A percentile compares a stretch with the other conserved stretches of the same genome.
Evolutionary conservation across 2,329 filamentous ascomycete species (phyloP).

Genomic region (Chalara sp.): DNA sequence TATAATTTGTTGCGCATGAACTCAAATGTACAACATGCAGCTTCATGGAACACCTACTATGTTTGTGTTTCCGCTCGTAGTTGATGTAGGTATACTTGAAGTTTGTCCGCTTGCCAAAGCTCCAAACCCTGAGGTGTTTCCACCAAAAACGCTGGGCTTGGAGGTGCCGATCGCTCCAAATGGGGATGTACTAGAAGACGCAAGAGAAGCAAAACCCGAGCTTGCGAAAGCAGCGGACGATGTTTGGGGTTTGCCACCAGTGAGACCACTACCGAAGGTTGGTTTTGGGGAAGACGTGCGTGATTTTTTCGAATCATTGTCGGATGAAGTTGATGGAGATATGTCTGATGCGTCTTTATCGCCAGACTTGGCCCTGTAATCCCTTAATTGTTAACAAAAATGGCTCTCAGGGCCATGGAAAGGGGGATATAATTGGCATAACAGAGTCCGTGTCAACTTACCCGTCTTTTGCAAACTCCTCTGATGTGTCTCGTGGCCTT

Average conservation of each 20-base stretch:
- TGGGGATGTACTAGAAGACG: conserved; percentile 53
- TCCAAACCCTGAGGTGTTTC: conserved; percentile 38
- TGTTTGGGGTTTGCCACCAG: conserved; percentile 27
- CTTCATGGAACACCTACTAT: background rate
- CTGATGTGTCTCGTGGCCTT: conserved; percentile 44
- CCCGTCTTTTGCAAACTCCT: conserved; percentile 13
- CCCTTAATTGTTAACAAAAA: too few relatives aligned
- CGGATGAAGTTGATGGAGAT: background rate
- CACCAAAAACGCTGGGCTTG: conserved; percentile 44
- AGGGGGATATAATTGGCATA: background rate
- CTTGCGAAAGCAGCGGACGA: conserved; percentile 58
- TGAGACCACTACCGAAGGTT: conserved; percentile 13
- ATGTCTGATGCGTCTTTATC: background rate
- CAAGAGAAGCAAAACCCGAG: conserved; percentile 62
- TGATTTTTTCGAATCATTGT: background rate
- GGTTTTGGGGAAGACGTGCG: conserved; percentile 8
- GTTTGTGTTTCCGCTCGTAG: conserved; percentile 27
- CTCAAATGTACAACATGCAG: background rate
- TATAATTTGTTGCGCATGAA: background rate
- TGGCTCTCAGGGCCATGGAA: too few relatives aligned
- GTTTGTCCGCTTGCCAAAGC: conserved; percentile 29
- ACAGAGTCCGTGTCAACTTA: background rate
- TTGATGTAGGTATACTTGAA: conserved; percentile 22
- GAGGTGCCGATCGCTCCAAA: conserved; percentile 51
- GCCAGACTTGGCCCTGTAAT: background rate